phyloP scores from a whole-genome alignment of 2,329 filamentous ascomycete species.

The Trichoderma hamatum region DNA sequence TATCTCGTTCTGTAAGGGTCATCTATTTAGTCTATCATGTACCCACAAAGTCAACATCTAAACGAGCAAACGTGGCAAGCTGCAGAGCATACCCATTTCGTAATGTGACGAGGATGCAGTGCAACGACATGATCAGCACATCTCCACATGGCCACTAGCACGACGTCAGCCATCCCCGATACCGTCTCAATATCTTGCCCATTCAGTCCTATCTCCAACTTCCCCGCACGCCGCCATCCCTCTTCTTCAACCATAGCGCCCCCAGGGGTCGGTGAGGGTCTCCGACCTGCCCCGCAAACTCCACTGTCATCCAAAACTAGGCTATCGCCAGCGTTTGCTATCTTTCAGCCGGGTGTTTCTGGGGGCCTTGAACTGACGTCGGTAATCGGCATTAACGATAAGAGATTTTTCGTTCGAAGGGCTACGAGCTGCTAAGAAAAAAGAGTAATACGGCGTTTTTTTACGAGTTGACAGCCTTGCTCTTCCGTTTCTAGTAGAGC shows the following conservation, averaged over 20 bases:
- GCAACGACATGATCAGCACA: slow-evolving; percentile 7
- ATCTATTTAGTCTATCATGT: neutral
- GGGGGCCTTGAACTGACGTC: neutral
- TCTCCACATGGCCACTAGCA: neutral
- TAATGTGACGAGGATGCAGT: slow-evolving; percentile 2
- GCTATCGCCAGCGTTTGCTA: neutral
- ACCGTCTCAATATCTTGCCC: neutral
- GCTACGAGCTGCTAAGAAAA: neutral
- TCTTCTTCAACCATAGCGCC: neutral
- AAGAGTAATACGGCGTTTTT: neutral
- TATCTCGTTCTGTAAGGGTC: neutral
- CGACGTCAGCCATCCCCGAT: neutral
- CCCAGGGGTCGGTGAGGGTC: slow-evolving; percentile 29
- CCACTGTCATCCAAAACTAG: neutral
- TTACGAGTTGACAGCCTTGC: neutral
- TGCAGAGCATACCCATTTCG: neutral
- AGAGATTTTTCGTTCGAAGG: neutral
- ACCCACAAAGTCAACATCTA: slow-evolving; percentile 4
- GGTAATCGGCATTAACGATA: neutral
- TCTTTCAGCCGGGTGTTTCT: neutral
- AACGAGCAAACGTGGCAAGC: neutral
- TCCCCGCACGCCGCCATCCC: slow-evolving; percentile 18
- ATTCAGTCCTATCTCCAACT: neutral
- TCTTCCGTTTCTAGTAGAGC: neutral
- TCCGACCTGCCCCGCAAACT: slow-evolving; percentile 26